A percentile compares a stretch with the other conserved stretches of the same genome.
Conservation (phyloP, 2,329 filamentous ascomycete species). For the Fusarium sp. region DNA sequence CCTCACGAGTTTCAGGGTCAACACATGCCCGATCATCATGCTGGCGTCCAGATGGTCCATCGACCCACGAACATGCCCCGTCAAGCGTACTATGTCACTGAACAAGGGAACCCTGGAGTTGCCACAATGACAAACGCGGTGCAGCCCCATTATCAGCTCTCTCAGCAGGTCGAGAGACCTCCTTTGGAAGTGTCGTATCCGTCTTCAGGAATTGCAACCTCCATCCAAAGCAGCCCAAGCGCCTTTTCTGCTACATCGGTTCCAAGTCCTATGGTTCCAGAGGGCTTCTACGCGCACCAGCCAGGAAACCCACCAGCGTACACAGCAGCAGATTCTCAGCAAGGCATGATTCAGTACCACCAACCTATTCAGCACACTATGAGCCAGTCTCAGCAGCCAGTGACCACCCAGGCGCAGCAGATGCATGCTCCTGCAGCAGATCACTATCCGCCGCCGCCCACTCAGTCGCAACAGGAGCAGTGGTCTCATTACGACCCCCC, state of each 20-base stretch:
- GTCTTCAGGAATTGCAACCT: conserved; percentile 63
- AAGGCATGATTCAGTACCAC: conserved; percentile 61
- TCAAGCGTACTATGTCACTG: conserved; percentile 71
- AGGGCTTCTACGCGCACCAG: conserved; percentile 72
- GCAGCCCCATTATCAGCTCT: conserved; percentile 67
- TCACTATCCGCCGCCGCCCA: conserved; percentile 55
- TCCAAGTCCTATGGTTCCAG: conserved; percentile 68
- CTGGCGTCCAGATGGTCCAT: conserved; percentile 64
- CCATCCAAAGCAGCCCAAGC: conserved; percentile 72
- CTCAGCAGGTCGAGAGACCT: conserved; percentile 64
- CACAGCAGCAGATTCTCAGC: conserved; percentile 63
- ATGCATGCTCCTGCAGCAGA: conserved; percentile 45
- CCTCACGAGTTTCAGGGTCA: conserved; percentile 62
- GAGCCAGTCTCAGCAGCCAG: conserved; percentile 52
- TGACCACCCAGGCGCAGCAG: conserved; percentile 55
- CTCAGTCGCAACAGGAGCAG: conserved; percentile 62
- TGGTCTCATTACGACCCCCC: conserved; percentile 74
- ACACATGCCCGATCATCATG: conserved; percentile 61
- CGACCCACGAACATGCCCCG: conserved; percentile 64
- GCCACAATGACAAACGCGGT: conserved; percentile 72
- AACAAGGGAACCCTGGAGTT: conserved; percentile 74
- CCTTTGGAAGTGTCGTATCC: conserved; percentile 67
- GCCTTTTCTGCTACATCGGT: conserved; percentile 71
- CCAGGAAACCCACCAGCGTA: conserved; percentile 65
- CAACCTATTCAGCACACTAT: conserved; percentile 60